Conservation (phyloP, 179 eudicot species). For the Camellia oleifera region DNA sequence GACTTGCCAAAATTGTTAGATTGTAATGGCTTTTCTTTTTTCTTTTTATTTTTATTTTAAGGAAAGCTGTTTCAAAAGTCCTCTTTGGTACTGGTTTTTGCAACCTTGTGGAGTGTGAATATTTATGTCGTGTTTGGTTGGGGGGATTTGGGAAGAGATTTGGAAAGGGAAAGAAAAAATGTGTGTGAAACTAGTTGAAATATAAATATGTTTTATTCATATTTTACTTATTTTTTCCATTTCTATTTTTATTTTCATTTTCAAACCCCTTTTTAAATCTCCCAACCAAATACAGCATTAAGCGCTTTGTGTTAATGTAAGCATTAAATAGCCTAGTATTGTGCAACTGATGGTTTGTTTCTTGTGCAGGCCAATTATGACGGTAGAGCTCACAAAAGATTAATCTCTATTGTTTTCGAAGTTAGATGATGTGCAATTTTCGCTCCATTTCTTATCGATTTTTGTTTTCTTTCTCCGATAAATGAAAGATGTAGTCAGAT, state of each 20-base stretch:
- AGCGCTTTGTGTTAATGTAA: too few species aligned
- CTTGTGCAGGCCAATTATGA: neutral
- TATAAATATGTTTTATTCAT: too few species aligned
- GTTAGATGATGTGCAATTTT: slow-evolving; percentile 26
- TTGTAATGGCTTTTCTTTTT: neutral
- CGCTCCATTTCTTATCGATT: neutral
- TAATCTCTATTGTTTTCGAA: neutral
- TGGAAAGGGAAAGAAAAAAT: too few species aligned
- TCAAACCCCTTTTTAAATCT: neutral
- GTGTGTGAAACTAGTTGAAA: too few species aligned
- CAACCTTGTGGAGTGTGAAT: neutral
- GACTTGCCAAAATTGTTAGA: neutral
- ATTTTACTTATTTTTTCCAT: too few species aligned
- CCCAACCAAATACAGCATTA: too few species aligned
- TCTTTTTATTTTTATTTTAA: neutral
- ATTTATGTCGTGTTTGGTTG: neutral
- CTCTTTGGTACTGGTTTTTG: neutral
- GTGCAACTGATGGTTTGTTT: neutral
- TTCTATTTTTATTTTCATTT: too few species aligned
- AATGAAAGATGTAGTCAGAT: neutral
- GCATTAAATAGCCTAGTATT: neutral
- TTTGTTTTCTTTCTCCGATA: slow-evolving; percentile 1
- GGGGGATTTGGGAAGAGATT: too few species aligned
- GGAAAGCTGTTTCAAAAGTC: neutral
- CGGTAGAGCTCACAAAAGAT: slow-evolving; percentile 20